phyloP scores from a whole-genome alignment of 2,329 filamentous ascomycete species.

The Ophiostoma tasmaniense region DNA sequence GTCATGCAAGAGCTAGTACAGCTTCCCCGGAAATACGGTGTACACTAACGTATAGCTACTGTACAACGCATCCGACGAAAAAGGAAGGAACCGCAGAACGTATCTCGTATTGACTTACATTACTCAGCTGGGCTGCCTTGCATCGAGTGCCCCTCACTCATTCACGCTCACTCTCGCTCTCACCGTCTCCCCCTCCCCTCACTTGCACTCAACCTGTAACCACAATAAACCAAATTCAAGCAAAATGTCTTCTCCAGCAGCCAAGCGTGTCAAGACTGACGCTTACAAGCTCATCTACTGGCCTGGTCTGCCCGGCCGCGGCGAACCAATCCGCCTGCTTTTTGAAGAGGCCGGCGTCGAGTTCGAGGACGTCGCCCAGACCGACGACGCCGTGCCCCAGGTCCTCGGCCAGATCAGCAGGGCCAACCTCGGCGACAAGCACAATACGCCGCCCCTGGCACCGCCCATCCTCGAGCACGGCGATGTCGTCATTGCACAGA shows the following conservation, averaged over 20 bases:
- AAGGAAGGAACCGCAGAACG: not conserved
- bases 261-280: conserved; percentile 31
- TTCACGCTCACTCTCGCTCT: too few relatives aligned
- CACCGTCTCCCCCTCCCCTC: not conserved
- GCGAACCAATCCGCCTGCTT: conserved; percentile 62
- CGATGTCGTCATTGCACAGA: conserved; percentile 56
- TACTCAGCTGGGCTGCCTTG: not conserved
- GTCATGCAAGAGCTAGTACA: too few relatives aligned
- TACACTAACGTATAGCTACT: too few relatives aligned
- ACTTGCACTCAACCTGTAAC: not conserved
- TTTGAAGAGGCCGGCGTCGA: conserved; percentile 59
- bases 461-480: conserved; percentile 59
- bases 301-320: conserved; percentile 62
- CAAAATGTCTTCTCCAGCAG: not conserved
- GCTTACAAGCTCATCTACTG: conserved; percentile 62
- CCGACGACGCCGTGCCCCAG: conserved; percentile 40
- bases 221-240: not conserved
- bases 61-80: not conserved
- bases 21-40: too few relatives aligned
- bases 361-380: conserved; percentile 53
- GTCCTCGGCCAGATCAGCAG: conserved; percentile 42
- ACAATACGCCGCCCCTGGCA: conserved; percentile 58
- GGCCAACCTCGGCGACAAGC: conserved; percentile 29
- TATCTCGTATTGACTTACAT: not conserved
- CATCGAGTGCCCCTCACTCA: not conserved